Conservation (phyloP, 164 flowering plant species). For the Cinnamomum chago region DNA sequence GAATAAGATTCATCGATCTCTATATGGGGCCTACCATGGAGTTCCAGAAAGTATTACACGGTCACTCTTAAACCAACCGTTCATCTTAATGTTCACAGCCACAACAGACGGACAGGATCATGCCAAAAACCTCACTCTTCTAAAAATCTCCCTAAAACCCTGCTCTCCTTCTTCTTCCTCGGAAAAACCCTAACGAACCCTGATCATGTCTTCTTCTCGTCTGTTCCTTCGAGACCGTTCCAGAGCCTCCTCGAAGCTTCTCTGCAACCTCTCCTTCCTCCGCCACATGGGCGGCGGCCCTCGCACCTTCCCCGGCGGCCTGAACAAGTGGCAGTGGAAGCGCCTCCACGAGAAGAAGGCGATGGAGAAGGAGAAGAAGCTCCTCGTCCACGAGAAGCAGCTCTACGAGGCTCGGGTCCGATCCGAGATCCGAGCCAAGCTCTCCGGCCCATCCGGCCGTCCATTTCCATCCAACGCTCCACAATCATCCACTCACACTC, state of each 20-base stretch:
- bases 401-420: constrained; percentile 83
- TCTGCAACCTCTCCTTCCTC: constrained; percentile 28
- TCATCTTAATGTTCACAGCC: no score
- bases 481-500: constrained; percentile 19
- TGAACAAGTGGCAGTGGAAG: constrained; percentile 99
- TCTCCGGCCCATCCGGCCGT: constrained; percentile 26
- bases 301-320: constrained; percentile 90
- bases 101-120: no score
- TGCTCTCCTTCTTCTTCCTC: neutral
- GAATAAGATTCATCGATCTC: no score
- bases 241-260: constrained; percentile 21
- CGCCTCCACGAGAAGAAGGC: constrained; percentile 95
- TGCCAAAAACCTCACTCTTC: neutral
- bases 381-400: constrained; percentile 83
- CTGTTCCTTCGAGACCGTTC: constrained; percentile 27
- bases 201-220: neutral
- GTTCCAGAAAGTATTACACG: no score
- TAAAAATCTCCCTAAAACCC: neutral
- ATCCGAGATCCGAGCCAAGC: constrained; percentile 61
- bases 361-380: constrained; percentile 69
- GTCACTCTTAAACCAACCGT: no score
- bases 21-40: no score
- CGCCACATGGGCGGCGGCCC: constrained; percentile 96
- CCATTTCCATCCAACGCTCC: neutral
- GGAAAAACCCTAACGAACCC: neutral